phyloP scores from a whole-genome alignment of 1,284 basidiomycete genomes.

The Sparassis latifolia region DNA sequence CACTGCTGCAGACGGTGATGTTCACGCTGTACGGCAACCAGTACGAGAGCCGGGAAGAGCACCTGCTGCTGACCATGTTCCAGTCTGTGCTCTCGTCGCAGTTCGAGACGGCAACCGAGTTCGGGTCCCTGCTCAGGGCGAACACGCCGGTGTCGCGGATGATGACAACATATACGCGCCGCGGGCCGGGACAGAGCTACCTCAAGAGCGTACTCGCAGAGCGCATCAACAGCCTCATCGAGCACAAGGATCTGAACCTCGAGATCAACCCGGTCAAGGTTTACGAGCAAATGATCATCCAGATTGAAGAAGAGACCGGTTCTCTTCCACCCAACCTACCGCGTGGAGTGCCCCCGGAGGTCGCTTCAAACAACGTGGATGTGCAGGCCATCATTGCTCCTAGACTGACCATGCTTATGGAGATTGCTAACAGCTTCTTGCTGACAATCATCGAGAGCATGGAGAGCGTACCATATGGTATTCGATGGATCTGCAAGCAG shows the following conservation, averaged over 20 bases:
- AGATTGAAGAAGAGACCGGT: slow-evolving; percentile 96
- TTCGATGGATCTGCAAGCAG: slow-evolving; percentile 99
- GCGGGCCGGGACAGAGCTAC: slow-evolving; percentile 96
- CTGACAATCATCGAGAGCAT: slow-evolving; percentile 97
- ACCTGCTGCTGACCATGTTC: slow-evolving; percentile 98
- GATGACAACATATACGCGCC: slow-evolving; percentile 99
- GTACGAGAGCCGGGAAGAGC: slow-evolving; percentile 98
- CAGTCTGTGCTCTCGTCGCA: slow-evolving; percentile 96
- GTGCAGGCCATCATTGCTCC: slow-evolving; percentile 98
- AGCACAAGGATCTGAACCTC: slow-evolving; percentile 96
- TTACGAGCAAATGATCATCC: slow-evolving; percentile 97
- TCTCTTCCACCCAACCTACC: slow-evolving; percentile 86
- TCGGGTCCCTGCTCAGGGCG: slow-evolving; percentile 92
- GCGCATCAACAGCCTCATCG: slow-evolving; percentile 95
- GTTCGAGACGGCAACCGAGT: slow-evolving; percentile 97
- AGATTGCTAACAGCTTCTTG: slow-evolving; percentile 96
- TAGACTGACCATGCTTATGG: slow-evolving; percentile 95
- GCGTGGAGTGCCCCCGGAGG: slow-evolving; percentile 87
- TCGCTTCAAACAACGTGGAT: slow-evolving; percentile 88
- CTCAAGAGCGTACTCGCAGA: slow-evolving; percentile 95
- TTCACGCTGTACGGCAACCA: slow-evolving; percentile 99
- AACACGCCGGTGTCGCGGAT: slow-evolving; percentile 99
- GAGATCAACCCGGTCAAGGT: slow-evolving; percentile 99
- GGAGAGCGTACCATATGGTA: slow-evolving; percentile 97
- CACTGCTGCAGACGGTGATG: slow-evolving; percentile 99